Percentiles rank a stretch among this genome's conserved stretches.
Evolutionary conservation across 257 asterid species (phyloP).

Genomic region (Scutellaria galericulata): DNA sequence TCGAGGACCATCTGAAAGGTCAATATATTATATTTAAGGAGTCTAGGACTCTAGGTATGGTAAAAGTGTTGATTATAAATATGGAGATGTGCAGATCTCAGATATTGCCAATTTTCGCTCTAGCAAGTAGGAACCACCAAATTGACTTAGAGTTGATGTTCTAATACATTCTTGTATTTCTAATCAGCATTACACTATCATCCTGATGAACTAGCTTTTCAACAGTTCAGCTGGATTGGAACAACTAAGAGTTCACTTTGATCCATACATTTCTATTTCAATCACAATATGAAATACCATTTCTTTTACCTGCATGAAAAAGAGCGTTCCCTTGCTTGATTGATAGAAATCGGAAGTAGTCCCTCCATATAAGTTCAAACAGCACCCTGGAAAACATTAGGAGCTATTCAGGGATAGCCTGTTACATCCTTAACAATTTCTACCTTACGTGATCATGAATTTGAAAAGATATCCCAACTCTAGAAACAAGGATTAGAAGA

Average conservation of each 20-base stretch:
- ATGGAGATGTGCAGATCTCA: not conserved
- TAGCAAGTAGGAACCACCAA: not conserved
- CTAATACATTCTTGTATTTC: not conserved
- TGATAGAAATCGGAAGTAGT: conserved; percentile 89
- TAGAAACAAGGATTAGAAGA: not conserved
- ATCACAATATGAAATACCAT: not conserved
- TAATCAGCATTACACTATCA: not conserved
- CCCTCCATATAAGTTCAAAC: conserved; percentile 97
- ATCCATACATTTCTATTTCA: conserved; percentile 1
- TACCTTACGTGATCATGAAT: not conserved
- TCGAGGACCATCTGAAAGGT: conserved; percentile 76
- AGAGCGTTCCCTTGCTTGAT: conserved; percentile 82
- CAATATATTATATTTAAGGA: not conserved
- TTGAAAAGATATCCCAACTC: not conserved
- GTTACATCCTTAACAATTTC: not conserved
- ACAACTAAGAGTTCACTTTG: not conserved
- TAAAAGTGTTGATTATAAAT: not conserved
- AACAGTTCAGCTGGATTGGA: not conserved
- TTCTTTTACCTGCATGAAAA: conserved; percentile 69
- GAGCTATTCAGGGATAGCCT: conserved; percentile 10
- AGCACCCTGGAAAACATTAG: conserved; percentile 66
- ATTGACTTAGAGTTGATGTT: not conserved
- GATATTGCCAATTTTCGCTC: not conserved
- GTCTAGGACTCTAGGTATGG: not conserved
- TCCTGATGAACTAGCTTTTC: not conserved